These are phyloP conservation scores for Clonostachys chloroleuca DNA, from an alignment of 2,329 filamentous ascomycete species.

Conservation along the genomic window DNA sequence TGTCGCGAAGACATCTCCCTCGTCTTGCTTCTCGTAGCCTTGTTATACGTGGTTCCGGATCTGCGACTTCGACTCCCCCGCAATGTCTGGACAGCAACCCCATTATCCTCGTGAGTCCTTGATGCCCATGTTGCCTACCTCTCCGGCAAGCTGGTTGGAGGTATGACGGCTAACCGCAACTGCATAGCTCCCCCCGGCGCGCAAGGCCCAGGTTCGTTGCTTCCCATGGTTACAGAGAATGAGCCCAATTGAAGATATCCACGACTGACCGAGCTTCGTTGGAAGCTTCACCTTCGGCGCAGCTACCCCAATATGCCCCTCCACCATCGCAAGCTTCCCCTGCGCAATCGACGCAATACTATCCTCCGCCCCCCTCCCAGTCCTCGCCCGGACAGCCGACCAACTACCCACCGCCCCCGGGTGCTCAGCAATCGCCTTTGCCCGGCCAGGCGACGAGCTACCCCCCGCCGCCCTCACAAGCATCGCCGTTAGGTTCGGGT, in stretches of 20 bases:
- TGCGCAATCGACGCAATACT: conserved; percentile 38
- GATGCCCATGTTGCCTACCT: not conserved
- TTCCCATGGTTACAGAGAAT: not conserved
- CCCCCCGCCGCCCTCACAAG: conserved; percentile 3
- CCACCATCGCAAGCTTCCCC: conserved; percentile 44
- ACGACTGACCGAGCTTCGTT: not conserved
- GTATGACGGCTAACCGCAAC: conserved; percentile 8
- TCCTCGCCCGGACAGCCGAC: conserved; percentile 7
- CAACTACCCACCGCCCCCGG: conserved; percentile 17
- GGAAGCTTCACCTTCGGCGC: conserved; percentile 2
- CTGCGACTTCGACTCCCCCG: not conserved
- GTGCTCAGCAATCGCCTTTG: conserved; percentile 21
- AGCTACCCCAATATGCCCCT: conserved; percentile 35
- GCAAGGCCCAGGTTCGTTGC: conserved; percentile 19
- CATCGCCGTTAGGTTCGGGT: not conserved
- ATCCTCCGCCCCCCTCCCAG: conserved; percentile 32
- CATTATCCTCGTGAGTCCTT: conserved; percentile 40
- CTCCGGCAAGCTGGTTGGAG: not conserved
- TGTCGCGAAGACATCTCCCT: too few relatives aligned
- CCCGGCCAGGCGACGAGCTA: conserved; percentile 8
- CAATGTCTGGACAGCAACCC: conserved; percentile 29
- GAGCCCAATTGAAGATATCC: not conserved
- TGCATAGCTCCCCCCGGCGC: conserved; percentile 33
- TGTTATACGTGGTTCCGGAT: not conserved
- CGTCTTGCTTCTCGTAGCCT: too few relatives aligned